Evolutionary conservation across 1,139 yeast genomes (phyloP).

Genomic region (Candida albicans): DNA sequence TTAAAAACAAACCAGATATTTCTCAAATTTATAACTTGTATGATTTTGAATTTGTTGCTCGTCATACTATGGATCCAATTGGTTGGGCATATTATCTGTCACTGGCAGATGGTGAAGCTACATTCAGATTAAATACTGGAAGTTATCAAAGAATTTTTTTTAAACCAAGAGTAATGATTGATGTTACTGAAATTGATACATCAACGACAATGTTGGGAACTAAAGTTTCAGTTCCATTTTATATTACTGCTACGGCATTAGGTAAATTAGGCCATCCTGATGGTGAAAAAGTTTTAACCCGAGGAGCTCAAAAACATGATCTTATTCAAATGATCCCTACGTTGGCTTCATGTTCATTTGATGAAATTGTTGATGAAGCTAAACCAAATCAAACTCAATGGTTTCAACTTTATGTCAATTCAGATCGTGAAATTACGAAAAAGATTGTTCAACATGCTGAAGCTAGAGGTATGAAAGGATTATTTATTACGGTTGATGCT

Average conservation of each 20-base stretch:
- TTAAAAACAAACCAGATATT: constrained; percentile 57
- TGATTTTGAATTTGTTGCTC: constrained; percentile 85
- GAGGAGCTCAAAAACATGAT: constrained; percentile 67
- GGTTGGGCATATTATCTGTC: constrained; percentile 94
- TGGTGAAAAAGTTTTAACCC: constrained; percentile 77
- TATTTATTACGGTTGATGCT: constrained; percentile 90
- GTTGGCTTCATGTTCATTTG: constrained; percentile 71
- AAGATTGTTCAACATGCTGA: constrained; percentile 71
- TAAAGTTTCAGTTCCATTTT: constrained; percentile 55
- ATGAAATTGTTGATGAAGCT: constrained; percentile 65
- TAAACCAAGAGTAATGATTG: constrained; percentile 77
- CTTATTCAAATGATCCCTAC: constrained; percentile 82
- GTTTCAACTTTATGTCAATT: constrained; percentile 87
- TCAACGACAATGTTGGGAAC: constrained; percentile 44
- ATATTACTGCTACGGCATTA: constrained; percentile 77
- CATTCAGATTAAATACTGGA: constrained; percentile 83
- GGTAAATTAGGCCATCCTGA: constrained; percentile 76
- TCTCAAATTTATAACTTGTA: constrained; percentile 65
- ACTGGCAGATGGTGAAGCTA: constrained; percentile 90
- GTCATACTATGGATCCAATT: constrained; percentile 62
- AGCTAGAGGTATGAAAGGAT: constrained; percentile 69
- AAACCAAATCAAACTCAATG: constrained; percentile 64
- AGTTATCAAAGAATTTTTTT: constrained; percentile 86
- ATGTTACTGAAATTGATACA: constrained; percentile 50
- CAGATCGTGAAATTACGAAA: constrained; percentile 53